phyloP scores from a whole-genome alignment of 345 rosid genomes.

The Brassica incana region DNA sequence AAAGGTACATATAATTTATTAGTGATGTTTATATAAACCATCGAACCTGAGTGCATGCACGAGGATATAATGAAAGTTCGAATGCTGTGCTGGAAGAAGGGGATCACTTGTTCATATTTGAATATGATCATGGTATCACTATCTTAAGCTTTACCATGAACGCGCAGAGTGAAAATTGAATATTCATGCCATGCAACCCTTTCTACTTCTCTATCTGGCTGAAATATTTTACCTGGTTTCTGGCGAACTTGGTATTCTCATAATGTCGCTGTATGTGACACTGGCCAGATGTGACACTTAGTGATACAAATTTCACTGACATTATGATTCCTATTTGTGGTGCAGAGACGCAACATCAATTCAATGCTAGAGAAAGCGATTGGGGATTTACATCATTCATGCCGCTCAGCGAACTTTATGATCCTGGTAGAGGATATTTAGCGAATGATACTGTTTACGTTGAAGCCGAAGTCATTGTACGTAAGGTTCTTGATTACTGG shows the following conservation, averaged over 20 bases:
- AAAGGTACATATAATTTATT: constrained; percentile 54
- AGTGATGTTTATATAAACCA: background rate
- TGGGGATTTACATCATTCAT: constrained; percentile 96
- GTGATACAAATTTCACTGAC: constrained; percentile 6
- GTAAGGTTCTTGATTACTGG: constrained; percentile 80
- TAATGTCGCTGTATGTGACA: background rate
- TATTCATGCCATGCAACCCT: constrained; percentile 5
- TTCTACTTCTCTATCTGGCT: background rate
- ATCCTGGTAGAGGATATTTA: constrained; percentile 80
- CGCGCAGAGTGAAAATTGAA: background rate
- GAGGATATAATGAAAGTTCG: background rate
- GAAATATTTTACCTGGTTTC: constrained; percentile 1
- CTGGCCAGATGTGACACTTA: no score
- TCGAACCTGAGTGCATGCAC: constrained; percentile 16
- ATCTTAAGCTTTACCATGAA: constrained; percentile 2
- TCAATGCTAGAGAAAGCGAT: constrained; percentile 89
- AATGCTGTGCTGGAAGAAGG: constrained; percentile 23
- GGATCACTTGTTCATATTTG: background rate
- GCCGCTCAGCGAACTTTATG: constrained; percentile 91
- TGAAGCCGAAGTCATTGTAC: constrained; percentile 92
- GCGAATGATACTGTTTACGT: constrained; percentile 70
- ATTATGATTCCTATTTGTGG: constrained; percentile 23
- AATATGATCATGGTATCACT: background rate
- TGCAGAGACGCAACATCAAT: constrained; percentile 90
- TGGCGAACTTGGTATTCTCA: background rate